Evolutionary conservation across 331 rosid genomes (phyloP).

Genomic region (Erythrophleum ivorense): DNA sequence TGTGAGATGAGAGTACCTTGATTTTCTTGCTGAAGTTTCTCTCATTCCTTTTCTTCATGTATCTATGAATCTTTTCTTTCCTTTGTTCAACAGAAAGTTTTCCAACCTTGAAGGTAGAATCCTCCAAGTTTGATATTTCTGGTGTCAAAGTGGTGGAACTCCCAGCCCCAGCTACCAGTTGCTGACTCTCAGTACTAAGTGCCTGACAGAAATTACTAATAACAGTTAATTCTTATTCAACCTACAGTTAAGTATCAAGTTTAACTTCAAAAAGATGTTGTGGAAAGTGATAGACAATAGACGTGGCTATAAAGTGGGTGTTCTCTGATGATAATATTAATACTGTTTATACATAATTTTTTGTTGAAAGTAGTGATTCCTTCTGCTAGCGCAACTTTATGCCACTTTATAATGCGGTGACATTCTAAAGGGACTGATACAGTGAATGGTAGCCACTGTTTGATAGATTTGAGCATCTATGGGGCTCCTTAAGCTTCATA

Average conservation of each 20-base stretch:
- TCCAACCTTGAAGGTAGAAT: slow-evolving; percentile 79
- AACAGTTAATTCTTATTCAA: slow-evolving; percentile 25
- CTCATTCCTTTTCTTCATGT: slow-evolving; percentile 92
- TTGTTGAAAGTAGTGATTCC: slow-evolving; percentile 38
- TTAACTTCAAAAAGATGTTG: slow-evolving; percentile 27
- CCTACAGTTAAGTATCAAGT: background rate
- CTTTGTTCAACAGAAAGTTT: slow-evolving; percentile 92
- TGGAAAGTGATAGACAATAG: slow-evolving; percentile 34
- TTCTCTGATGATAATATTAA: slow-evolving; percentile 34
- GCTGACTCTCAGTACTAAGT: slow-evolving; percentile 68
- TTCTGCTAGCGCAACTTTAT: slow-evolving; percentile 37
- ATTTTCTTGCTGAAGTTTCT: slow-evolving; percentile 98
- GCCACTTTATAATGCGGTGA: slow-evolving; percentile 42
- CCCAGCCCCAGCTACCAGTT: slow-evolving; percentile 65
- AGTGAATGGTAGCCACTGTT: slow-evolving; percentile 21
- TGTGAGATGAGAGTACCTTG: slow-evolving; percentile 60
- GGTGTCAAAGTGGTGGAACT: slow-evolving; percentile 64
- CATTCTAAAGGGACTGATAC: slow-evolving; percentile 35
- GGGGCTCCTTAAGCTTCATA: slow-evolving; percentile 29
- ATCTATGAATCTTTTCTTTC: slow-evolving; percentile 90
- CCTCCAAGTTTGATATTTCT: slow-evolving; percentile 78
- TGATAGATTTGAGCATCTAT: slow-evolving; percentile 26
- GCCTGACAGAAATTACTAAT: slow-evolving; percentile 49
- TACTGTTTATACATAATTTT: background rate
- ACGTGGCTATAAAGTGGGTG: slow-evolving; percentile 32